phyloP scores from a whole-genome alignment of 495 filamentous ascomycete genomes.

The Amorphotheca resinae region DNA sequence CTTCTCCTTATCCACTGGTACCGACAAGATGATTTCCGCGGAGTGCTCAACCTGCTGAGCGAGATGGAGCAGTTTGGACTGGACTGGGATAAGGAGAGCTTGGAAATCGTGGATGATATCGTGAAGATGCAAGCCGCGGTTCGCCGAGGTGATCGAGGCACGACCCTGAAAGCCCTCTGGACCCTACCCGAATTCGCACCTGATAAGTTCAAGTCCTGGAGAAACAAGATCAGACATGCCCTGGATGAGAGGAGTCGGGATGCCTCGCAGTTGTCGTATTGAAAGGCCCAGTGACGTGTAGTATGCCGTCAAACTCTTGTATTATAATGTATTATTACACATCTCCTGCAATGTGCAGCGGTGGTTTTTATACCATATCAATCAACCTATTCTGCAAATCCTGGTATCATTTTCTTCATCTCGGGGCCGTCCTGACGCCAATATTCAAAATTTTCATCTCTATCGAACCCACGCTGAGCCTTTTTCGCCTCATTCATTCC shows the following conservation, averaged over 20 bases:
- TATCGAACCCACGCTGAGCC: too few relatives aligned
- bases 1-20: slow-evolving; percentile 52
- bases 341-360: too few relatives aligned
- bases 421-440: too few relatives aligned
- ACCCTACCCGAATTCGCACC: slow-evolving; percentile 15
- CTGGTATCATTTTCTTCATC: too few relatives aligned
- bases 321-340: too few relatives aligned
- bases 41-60: slow-evolving; percentile 47
- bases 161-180: slow-evolving; percentile 12
- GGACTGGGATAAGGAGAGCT: slow-evolving; percentile 44
- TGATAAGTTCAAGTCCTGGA: slow-evolving; percentile 10
- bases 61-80: slow-evolving; percentile 72
- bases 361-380: too few relatives aligned
- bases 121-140: slow-evolving; percentile 3
- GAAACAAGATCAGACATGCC: slow-evolving; percentile 4
- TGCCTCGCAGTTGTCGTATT: not conserved
- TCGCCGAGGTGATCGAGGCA: slow-evolving; percentile 7
- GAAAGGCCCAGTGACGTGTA: not conserved
- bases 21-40: slow-evolving; percentile 45
- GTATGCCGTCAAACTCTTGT: too few relatives aligned
- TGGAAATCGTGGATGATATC: slow-evolving; percentile 32
- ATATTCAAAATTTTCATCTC: too few relatives aligned
- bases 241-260: not conserved
- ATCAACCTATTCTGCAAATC: too few relatives aligned
- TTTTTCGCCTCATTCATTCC: too few relatives aligned